Evolutionary conservation across 192 early-diverging fungal species (phyloP).

Genomic region (Backusella tarrabulga): DNA sequence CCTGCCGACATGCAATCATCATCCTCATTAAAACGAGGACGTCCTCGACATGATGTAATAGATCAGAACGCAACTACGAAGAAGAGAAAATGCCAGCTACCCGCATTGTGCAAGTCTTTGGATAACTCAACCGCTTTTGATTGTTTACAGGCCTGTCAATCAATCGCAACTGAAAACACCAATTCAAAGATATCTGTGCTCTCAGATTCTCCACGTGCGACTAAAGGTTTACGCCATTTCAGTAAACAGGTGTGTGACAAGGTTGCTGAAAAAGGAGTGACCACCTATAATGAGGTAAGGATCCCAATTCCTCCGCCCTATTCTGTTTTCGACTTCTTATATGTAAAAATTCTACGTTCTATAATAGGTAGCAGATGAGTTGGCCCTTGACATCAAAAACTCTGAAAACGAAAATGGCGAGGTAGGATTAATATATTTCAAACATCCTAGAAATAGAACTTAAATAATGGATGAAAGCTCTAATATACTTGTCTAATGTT

Average conservation of each 20-base stretch:
- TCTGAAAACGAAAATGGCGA: slow-evolving; percentile 1
- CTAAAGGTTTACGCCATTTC: slow-evolving; percentile 61
- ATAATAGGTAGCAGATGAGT: slow-evolving; percentile 51
- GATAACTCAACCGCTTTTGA: background rate
- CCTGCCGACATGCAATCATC: background rate
- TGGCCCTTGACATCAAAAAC: slow-evolving; percentile 29
- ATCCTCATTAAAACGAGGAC: slow-evolving; percentile 15
- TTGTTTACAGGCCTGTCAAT: slow-evolving; percentile 1
- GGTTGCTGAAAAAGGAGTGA: slow-evolving; percentile 54
- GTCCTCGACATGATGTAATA: background rate
- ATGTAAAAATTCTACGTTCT: background rate
- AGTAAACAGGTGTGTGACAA: slow-evolving; percentile 61
- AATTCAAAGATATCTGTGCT: background rate
- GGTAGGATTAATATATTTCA: background rate
- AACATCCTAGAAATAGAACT: background rate
- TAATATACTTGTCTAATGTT: background rate
- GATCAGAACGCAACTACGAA: background rate
- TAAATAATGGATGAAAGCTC: background rate
- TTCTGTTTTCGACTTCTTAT: background rate
- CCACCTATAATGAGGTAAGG: slow-evolving; percentile 59
- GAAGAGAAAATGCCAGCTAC: background rate
- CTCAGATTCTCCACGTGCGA: slow-evolving; percentile 16
- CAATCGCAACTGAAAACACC: background rate
- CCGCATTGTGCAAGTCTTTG: background rate
- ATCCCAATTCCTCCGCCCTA: background rate